These are phyloP conservation scores for Aspergillus felis DNA, from an alignment of 2,329 filamentous ascomycete species.

Conservation along the genomic window DNA sequence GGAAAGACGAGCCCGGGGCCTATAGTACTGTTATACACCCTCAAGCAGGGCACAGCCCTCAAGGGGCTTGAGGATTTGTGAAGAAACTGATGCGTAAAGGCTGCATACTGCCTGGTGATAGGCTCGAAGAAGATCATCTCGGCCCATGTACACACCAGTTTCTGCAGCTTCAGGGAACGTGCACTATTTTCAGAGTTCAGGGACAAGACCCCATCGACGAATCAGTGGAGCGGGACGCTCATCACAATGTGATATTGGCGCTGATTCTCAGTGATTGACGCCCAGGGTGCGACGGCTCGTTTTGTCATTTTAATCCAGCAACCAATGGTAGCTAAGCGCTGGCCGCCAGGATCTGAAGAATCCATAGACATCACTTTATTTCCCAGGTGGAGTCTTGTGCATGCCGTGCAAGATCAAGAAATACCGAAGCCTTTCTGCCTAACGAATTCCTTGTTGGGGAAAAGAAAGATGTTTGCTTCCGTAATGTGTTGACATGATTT, in stretches of 20 bases:
- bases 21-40: background rate
- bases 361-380: background rate
- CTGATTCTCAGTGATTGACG: background rate
- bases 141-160: background rate
- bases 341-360: background rate
- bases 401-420: too few species aligned
- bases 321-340: background rate
- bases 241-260: constrained; percentile 1
- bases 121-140: background rate
- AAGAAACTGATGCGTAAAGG: background rate
- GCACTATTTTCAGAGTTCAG: background rate
- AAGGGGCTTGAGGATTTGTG: background rate
- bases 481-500: too few species aligned
- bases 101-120: background rate
- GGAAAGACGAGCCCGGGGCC: background rate
- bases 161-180: background rate
- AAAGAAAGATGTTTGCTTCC: too few species aligned
- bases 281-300: background rate
- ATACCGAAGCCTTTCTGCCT: too few species aligned
- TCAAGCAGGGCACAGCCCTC: background rate
- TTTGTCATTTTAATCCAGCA: background rate
- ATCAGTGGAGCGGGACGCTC: background rate
- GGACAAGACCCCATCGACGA: background rate
- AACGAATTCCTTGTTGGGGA: too few species aligned
- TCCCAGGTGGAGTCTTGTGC: background rate